Evolutionary conservation across 2,329 filamentous ascomycete genomes (phyloP).

Genomic region (Myriosclerotinia scirpicola): DNA sequence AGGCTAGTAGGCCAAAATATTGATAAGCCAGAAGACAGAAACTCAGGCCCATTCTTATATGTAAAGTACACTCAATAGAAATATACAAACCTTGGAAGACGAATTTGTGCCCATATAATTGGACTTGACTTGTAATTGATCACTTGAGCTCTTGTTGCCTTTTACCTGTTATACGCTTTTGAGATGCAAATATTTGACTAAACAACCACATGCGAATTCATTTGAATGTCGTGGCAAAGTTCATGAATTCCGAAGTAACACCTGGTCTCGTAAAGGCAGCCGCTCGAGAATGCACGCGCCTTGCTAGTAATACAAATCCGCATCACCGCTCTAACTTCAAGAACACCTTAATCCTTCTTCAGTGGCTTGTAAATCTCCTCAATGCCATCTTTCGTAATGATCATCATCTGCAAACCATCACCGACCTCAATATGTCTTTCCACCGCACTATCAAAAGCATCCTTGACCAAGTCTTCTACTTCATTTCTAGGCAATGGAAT

Average conservation of each 20-base stretch:
- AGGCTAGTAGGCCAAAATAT: too few relatives aligned
- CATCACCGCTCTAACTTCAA: slow-evolving; percentile 8
- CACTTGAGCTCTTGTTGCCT: background rate
- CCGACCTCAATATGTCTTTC: slow-evolving; percentile 99
- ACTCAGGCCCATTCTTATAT: background rate
- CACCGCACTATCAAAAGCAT: slow-evolving; percentile 96
- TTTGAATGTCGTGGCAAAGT: slow-evolving; percentile 4
- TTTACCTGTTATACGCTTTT: background rate
- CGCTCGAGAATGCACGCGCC: slow-evolving; percentile 17
- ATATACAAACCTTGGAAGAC: background rate
- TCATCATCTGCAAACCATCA: slow-evolving; percentile 92
- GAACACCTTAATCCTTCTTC: slow-evolving; percentile 74
- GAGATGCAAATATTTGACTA: background rate
- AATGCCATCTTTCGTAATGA: slow-evolving; percentile 85
- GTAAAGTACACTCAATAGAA: background rate
- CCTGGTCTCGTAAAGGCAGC: slow-evolving; percentile 22
- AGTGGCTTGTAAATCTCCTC: slow-evolving; percentile 79
- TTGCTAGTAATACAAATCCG: slow-evolving; percentile 25
- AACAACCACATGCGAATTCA: background rate
- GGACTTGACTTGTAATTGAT: background rate
- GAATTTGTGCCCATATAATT: background rate
- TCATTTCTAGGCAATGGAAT: slow-evolving; percentile 69
- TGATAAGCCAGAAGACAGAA: too few relatives aligned
- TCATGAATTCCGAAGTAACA: slow-evolving; percentile 23
- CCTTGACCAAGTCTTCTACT: slow-evolving; percentile 86